A percentile compares a stretch with the other conserved stretches of the same genome.
Evolutionary conservation across 2,329 filamentous ascomycete species (phyloP).

Genomic region (Alternaria hordeiaustralica): DNA sequence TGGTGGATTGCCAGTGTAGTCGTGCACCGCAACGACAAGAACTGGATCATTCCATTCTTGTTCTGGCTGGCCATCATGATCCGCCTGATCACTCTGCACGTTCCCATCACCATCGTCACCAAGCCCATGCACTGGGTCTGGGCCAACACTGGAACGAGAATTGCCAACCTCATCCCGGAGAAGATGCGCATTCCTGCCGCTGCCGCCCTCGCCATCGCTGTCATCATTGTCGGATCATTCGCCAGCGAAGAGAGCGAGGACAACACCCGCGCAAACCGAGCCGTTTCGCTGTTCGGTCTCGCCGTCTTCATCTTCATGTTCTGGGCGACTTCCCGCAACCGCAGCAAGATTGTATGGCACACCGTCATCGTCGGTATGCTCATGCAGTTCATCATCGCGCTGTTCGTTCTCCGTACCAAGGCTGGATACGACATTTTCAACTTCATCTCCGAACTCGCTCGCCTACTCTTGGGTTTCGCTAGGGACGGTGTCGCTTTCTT

Average conservation of each 20-base stretch:
- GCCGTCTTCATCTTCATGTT: slow-evolving; percentile 71
- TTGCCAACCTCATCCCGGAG: slow-evolving; percentile 69
- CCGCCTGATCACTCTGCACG: slow-evolving; percentile 75
- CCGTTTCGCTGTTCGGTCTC: slow-evolving; percentile 80
- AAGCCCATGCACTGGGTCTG: slow-evolving; percentile 72
- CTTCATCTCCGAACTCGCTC: slow-evolving; percentile 80
- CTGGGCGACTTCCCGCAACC: slow-evolving; percentile 74
- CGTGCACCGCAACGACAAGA: slow-evolving; percentile 73
- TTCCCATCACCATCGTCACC: slow-evolving; percentile 71
- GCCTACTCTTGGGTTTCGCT: slow-evolving; percentile 77
- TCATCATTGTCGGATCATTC: slow-evolving; percentile 81
- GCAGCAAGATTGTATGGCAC: slow-evolving; percentile 60
- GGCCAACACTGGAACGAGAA: slow-evolving; percentile 66
- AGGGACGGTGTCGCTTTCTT: slow-evolving; percentile 76
- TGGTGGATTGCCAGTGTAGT: slow-evolving; percentile 82
- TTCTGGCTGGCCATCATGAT: slow-evolving; percentile 77
- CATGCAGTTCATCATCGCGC: slow-evolving; percentile 82
- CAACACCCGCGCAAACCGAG: slow-evolving; percentile 81
- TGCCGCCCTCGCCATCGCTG: slow-evolving; percentile 68
- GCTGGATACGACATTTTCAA: slow-evolving; percentile 89
- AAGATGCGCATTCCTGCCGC: slow-evolving; percentile 69
- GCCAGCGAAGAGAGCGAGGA: slow-evolving; percentile 72
- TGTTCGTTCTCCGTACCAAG: slow-evolving; percentile 83
- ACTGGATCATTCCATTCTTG: slow-evolving; percentile 86
- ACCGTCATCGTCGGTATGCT: slow-evolving; percentile 84